A percentile compares a stretch with the other conserved stretches of the same genome.
Conservation (phyloP, 805 yeast species). For the Wickerhamiella sergipiensis region DNA sequence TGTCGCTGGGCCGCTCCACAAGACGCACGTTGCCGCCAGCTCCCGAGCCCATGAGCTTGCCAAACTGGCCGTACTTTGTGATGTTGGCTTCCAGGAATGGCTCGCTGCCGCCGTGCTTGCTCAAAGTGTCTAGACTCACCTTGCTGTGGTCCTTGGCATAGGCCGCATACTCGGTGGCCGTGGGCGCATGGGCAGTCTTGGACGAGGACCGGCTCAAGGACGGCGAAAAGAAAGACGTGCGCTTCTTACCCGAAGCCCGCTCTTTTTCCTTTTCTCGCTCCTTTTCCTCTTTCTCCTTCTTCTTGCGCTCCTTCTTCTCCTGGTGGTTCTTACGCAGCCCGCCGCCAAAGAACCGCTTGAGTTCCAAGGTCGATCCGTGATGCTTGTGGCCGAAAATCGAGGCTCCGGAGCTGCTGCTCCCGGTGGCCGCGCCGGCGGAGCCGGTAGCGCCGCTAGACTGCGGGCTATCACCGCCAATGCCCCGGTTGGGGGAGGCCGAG, state of each 20-base stretch:
- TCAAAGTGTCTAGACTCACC: neutral
- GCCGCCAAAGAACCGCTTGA: constrained; percentile 17
- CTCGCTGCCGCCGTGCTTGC: constrained; percentile 10
- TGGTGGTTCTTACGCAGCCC: constrained; percentile 4
- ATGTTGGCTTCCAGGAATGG: constrained; percentile 32
- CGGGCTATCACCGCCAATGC: neutral
- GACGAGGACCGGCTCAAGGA: neutral
- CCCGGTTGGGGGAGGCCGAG: neutral
- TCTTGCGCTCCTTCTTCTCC: neutral
- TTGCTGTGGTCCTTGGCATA: neutral
- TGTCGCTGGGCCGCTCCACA: constrained; percentile 47
- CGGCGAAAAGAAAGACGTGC: neutral
- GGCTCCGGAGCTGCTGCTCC: neutral
- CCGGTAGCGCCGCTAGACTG: neutral
- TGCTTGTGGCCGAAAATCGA: neutral
- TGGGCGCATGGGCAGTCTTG: neutral
- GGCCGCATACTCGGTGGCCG: neutral
- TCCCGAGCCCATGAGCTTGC: constrained; percentile 72
- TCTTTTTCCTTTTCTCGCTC: neutral
- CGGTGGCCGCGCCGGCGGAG: neutral
- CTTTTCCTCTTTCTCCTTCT: constrained; percentile 1
- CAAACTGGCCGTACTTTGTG: constrained; percentile 61
- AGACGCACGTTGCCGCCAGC: constrained; percentile 90
- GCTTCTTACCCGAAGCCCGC: neutral
- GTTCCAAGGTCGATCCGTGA: constrained; percentile 10